Conservation (phyloP, 148 eudicot species). For the Polygonum aviculare region DNA sequence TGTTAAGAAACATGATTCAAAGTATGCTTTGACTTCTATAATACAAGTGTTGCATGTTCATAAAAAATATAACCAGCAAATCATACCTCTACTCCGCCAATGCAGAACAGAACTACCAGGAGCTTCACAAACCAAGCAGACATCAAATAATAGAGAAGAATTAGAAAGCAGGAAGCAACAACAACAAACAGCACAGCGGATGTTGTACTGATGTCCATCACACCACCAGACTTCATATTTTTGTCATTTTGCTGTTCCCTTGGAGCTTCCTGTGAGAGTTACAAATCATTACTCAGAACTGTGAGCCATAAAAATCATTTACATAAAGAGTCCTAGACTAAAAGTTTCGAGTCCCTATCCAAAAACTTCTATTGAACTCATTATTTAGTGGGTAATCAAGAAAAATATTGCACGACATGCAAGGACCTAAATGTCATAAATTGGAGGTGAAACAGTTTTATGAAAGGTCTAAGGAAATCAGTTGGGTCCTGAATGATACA, state of each 20-base stretch:
- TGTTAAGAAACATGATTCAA: not conserved
- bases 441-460: not conserved
- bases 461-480: not conserved
- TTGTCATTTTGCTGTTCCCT: constrained; percentile 34
- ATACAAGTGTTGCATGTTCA: not conserved
- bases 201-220: constrained; percentile 49
- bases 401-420: not conserved
- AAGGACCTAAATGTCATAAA: not conserved
- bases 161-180: constrained; percentile 73
- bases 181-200: constrained; percentile 68
- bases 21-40: not conserved
- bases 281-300: not conserved
- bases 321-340: not conserved
- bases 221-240: constrained; percentile 29
- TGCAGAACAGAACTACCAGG: constrained; percentile 78
- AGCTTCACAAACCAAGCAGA: constrained; percentile 64
- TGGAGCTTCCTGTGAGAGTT: constrained; percentile 46
- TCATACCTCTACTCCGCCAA: constrained; percentile 82
- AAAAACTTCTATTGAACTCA: not conserved
- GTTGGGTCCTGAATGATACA: not conserved
- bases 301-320: not conserved
- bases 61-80: not conserved
- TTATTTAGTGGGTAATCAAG: too few species aligned
- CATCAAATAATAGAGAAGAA: constrained; percentile 60
- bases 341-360: not conserved